Percentiles rank a stretch among this genome's conserved stretches.
Evolutionary conservation across 345 rosid genomes (phyloP).

Genomic region (Stellera chamaejasme): DNA sequence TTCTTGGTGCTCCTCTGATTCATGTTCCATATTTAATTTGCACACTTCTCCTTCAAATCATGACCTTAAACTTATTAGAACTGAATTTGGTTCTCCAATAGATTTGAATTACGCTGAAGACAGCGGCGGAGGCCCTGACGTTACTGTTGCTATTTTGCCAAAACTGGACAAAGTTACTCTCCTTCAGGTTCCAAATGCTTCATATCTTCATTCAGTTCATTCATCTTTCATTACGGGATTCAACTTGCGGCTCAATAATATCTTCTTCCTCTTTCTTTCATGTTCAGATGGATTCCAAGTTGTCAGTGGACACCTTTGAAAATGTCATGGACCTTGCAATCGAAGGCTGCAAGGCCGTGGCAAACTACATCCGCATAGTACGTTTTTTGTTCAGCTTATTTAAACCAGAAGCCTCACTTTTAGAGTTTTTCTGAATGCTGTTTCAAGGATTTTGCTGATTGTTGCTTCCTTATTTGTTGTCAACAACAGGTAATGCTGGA

Average conservation of each 20-base stretch:
- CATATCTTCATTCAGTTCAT: not conserved
- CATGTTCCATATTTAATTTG: not conserved
- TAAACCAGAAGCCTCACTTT: not conserved
- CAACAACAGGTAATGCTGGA: conserved; percentile 50
- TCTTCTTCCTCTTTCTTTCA: not conserved
- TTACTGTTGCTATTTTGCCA: conserved; percentile 80
- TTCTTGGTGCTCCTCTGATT: conserved; percentile 45
- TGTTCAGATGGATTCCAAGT: conserved; percentile 84
- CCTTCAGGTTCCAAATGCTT: conserved; percentile 60
- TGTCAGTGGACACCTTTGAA: conserved; percentile 68
- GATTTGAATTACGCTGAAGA: conserved; percentile 91
- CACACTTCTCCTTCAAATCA: not conserved
- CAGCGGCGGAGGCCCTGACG: conserved; percentile 96
- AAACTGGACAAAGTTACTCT: conserved; percentile 89
- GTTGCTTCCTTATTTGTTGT: not conserved
- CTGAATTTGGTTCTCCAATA: conserved; percentile 16
- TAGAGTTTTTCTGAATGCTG: not conserved
- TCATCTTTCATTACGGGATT: not conserved
- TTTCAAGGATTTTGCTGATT: not conserved
- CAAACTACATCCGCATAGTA: conserved; percentile 69
- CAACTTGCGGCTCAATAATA: not conserved
- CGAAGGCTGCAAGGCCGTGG: conserved; percentile 87
- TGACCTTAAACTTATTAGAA: not conserved
- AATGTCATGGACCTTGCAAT: conserved; percentile 78
- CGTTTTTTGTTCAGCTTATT: conserved; percentile 3